A percentile compares a stretch with the other conserved stretches of the same genome.
Evolutionary conservation across 441 rosid species (phyloP).

Genomic region (Isatis lusitanica): DNA sequence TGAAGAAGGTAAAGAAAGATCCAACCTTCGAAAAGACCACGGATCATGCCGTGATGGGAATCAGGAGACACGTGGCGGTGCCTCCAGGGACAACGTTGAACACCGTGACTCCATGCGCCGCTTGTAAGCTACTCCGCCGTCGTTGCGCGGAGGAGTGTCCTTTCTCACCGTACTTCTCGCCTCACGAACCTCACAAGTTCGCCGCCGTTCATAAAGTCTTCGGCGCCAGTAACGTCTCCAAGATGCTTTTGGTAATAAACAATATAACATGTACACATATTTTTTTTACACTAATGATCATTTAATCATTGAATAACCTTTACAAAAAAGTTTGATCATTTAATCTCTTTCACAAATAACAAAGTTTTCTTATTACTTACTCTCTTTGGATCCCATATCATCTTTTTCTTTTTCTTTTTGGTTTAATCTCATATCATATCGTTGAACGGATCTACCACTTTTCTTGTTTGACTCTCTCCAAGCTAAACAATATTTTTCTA

Average conservation of each 20-base stretch:
- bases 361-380: neutral
- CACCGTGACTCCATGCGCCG: conserved; percentile 79
- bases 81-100: conserved; percentile 53
- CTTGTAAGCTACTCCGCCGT: conserved; percentile 74
- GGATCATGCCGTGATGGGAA: conserved; percentile 47
- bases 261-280: neutral
- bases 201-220: conserved; percentile 83
- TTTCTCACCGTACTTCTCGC: conserved; percentile 76
- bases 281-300: neutral
- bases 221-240: conserved; percentile 83
- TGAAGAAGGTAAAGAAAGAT: conserved; percentile 62
- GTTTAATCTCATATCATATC: neutral
- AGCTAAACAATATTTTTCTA: neutral
- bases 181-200: conserved; percentile 79
- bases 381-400: neutral
- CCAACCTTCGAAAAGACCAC: conserved; percentile 32
- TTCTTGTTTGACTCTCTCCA: conserved; percentile 22
- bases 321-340: neutral
- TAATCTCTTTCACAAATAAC: neutral
- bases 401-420: neutral
- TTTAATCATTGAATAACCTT: neutral
- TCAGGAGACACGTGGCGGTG: conserved; percentile 46
- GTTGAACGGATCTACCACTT: conserved; percentile 29
- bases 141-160: conserved; percentile 83
- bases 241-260: conserved; percentile 59